Base-by-base conservation (phyloP, 176 grass and related monocot genomes). In the Aegilops tauschii region DNA sequence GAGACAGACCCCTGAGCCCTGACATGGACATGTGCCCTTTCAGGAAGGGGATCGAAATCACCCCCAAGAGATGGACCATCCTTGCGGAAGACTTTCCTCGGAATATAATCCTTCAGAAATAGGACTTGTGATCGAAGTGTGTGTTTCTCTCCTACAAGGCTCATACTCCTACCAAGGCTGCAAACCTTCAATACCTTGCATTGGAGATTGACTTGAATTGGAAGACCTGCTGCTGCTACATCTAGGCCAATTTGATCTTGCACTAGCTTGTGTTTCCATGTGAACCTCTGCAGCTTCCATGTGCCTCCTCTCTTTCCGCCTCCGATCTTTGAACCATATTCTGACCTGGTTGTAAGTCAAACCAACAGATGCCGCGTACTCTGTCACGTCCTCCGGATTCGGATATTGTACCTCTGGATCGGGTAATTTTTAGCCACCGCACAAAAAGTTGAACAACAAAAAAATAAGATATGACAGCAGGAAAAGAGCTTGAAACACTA, bases 241-340 rank as follows among this genome's bases (percentile, higher is more conserved):
- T 78, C 73, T 88, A 79, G 66, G 64, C 82, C 88, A 79, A 56
- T 86, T 70, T 72, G 82, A 90, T 49, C 11, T 86, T 76, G 61
- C 81, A 78, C 71, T 80, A 35, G 65, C 78, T 56, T 70, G 80
- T 52, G 65, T 85, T 65, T 80, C 79, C 71, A 83, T 84, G 70
- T 68, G 73, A 70, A 52, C 35, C 18, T 75, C 79, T 49, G 64
- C 23, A 59, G 71, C 54, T 83, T 91, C 87, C 65, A 76, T 88
- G 73, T 91, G 80, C 84, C 56, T 94, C 83, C 88, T 96, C 62
- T 96, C 89, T 89, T 96, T 99, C 77, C 97, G 94, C 92, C 97
- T 99, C 83, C 92, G 92, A 72, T 99, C 94, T 85, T 89, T 87
- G 92, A 99, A 99, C 97, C 97, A 99, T 44, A 92, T 89, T 42